Evolutionary conservation across 768 basidiomycete species (phyloP).

Genomic region (Tricholoma bakamatsutake): DNA sequence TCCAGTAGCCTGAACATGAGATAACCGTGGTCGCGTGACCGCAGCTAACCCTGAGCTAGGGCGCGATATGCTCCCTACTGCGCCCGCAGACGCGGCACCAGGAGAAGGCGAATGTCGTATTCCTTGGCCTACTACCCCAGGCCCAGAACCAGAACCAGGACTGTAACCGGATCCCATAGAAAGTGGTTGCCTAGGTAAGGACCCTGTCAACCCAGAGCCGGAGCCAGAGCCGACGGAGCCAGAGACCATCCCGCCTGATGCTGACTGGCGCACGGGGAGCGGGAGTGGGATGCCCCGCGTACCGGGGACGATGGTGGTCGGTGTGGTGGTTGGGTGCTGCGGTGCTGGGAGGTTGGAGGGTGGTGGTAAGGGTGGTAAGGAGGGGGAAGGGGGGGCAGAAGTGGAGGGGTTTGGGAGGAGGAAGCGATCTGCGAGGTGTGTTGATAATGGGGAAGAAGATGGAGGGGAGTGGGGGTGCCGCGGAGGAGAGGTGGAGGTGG

Average conservation of each 20-base stretch:
- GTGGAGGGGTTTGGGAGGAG: conserved; percentile 22
- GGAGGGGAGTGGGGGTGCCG: background rate
- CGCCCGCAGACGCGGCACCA: too few relatives aligned
- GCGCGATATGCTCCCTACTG: background rate
- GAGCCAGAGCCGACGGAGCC: conserved; percentile 1
- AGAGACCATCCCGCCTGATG: conserved; percentile 8
- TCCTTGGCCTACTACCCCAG: background rate
- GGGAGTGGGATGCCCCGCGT: conserved; percentile 9
- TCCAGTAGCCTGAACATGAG: background rate
- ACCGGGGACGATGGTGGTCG: conserved; percentile 3
- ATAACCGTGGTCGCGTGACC: background rate
- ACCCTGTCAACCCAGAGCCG: background rate
- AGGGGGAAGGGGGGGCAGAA: background rate
- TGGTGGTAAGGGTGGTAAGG: background rate
- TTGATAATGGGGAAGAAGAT: conserved; percentile 2
- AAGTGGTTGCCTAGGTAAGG: background rate
- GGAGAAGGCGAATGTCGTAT: background rate
- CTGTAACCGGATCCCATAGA: background rate
- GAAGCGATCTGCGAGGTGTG: conserved; percentile 30
- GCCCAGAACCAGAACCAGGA: background rate
- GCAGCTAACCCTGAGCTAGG: background rate
- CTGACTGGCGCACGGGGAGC: conserved; percentile 6
- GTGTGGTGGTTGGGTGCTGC: background rate
- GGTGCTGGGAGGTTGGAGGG: background rate
- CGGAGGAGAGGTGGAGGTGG: background rate